Conservation (phyloP, 2,329 filamentous ascomycete species). For the Shiraia bambusicola region DNA sequence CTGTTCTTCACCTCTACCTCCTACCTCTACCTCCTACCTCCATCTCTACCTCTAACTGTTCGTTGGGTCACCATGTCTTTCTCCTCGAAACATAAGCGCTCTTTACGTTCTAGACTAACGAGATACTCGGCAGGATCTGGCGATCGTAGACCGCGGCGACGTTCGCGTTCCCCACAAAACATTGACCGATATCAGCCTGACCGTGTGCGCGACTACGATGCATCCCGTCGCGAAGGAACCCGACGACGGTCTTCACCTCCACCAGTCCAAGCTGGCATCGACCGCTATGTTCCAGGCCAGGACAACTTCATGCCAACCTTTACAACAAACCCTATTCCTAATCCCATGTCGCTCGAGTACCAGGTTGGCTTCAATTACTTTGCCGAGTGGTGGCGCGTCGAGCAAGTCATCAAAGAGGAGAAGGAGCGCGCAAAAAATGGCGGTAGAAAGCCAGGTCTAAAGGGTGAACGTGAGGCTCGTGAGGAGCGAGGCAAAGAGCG, state of each 20-base stretch:
- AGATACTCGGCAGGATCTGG: slow-evolving; percentile 19
- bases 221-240: slow-evolving; percentile 59
- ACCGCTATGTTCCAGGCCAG: slow-evolving; percentile 80
- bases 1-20: no score
- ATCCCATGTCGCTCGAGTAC: slow-evolving; percentile 72
- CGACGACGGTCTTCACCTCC: slow-evolving; percentile 62
- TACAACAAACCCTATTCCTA: slow-evolving; percentile 66
- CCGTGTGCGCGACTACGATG: slow-evolving; percentile 68
- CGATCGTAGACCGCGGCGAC: slow-evolving; percentile 46
- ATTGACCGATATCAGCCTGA: slow-evolving; percentile 79
- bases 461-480: slow-evolving; percentile 64
- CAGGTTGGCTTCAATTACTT: slow-evolving; percentile 86
- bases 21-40: neutral
- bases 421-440: slow-evolving; percentile 71
- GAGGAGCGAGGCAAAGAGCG: slow-evolving; percentile 80
- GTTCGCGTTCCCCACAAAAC: slow-evolving; percentile 69
- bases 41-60: neutral
- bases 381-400: slow-evolving; percentile 82
- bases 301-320: slow-evolving; percentile 56
- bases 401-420: slow-evolving; percentile 80
- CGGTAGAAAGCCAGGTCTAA: slow-evolving; percentile 64
- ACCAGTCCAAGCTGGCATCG: slow-evolving; percentile 68
- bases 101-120: slow-evolving; percentile 3
- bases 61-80: neutral
- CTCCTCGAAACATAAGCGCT: neutral